phyloP scores from a whole-genome alignment of 352 stramenopile genomes.

The Lagenidium sp. region DNA sequence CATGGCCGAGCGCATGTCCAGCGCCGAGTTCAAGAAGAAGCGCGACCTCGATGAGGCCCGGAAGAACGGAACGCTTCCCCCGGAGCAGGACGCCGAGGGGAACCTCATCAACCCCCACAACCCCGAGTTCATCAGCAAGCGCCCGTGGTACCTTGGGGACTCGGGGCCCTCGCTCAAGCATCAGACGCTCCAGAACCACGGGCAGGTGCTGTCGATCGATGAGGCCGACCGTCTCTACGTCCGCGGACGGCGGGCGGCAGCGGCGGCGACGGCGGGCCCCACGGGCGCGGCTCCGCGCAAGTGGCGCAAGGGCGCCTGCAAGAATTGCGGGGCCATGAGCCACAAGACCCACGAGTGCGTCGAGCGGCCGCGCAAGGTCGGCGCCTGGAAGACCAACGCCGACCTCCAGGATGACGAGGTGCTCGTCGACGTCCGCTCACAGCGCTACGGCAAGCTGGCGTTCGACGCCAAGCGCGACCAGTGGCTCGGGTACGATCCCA shows the following conservation, averaged over 20 bases:
- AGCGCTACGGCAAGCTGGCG: constrained; percentile 90
- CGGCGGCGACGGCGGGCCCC: constrained; percentile 2
- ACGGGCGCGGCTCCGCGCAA: constrained; percentile 22
- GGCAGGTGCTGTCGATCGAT: constrained; percentile 86
- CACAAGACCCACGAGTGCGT: constrained; percentile 92
- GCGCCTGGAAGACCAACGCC: constrained; percentile 90
- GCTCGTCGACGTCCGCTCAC: constrained; percentile 77
- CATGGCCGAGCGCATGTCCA: constrained; percentile 77
- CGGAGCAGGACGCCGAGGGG: constrained; percentile 85
- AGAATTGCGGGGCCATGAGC: constrained; percentile 92
- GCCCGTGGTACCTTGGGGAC: constrained; percentile 97
- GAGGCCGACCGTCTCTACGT: constrained; percentile 81
- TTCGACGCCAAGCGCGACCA: constrained; percentile 98
- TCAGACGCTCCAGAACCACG: constrained; percentile 89
- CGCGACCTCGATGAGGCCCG: constrained; percentile 84
- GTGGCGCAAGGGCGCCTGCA: constrained; percentile 89
- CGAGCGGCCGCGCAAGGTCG: constrained; percentile 87
- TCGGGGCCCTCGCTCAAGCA: constrained; percentile 92
- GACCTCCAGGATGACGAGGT: constrained; percentile 84
- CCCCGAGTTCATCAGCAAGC: constrained; percentile 99
- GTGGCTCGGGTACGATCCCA: constrained; percentile 92
- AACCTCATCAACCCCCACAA: constrained; percentile 99
- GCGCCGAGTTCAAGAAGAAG: constrained; percentile 83
- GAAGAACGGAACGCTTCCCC: constrained; percentile 81
- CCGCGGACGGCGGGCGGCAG: constrained; percentile 20